Percentiles rank a stretch among this genome's conserved stretches.
Evolutionary conservation across 148 eudicot genomes (phyloP).

Genomic region (Suaeda aralocaspica): DNA sequence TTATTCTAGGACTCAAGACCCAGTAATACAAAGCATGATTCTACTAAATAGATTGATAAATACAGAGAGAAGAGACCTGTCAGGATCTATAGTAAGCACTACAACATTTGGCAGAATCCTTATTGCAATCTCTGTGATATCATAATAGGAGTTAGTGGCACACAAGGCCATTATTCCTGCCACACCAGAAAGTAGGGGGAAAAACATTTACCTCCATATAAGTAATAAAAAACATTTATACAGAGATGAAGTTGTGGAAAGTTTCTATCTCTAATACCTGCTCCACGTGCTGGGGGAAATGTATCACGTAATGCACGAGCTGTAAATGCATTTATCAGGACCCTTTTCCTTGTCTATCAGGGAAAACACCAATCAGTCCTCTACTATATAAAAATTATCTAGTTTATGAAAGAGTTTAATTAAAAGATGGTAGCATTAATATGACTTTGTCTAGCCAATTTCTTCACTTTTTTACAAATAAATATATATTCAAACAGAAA

Average conservation of each 20-base stretch:
- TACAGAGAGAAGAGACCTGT: slow-evolving; percentile 55
- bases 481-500: too few species aligned
- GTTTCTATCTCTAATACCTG: slow-evolving; percentile 44
- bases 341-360: slow-evolving; percentile 65
- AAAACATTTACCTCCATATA: background rate
- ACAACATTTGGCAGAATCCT: slow-evolving; percentile 82
- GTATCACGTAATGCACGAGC: slow-evolving; percentile 97
- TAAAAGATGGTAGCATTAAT: too few species aligned
- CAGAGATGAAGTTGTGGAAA: slow-evolving; percentile 4
- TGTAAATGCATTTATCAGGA: slow-evolving; percentile 91
- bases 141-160: slow-evolving; percentile 91
- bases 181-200: slow-evolving; percentile 14
- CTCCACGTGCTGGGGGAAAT: slow-evolving; percentile 95
- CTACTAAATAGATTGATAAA: too few species aligned
- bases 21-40: background rate
- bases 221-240: background rate
- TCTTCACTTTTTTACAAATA: too few species aligned
- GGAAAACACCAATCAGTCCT: slow-evolving; percentile 3
- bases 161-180: slow-evolving; percentile 92
- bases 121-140: slow-evolving; percentile 78
- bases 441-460: too few species aligned
- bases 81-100: slow-evolving; percentile 88
- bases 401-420: background rate
- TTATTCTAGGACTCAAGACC: background rate
- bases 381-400: background rate